Evolutionary conservation across 2,329 filamentous ascomycete species (phyloP).

Genomic region (Rhinocladiella mackenziei): DNA sequence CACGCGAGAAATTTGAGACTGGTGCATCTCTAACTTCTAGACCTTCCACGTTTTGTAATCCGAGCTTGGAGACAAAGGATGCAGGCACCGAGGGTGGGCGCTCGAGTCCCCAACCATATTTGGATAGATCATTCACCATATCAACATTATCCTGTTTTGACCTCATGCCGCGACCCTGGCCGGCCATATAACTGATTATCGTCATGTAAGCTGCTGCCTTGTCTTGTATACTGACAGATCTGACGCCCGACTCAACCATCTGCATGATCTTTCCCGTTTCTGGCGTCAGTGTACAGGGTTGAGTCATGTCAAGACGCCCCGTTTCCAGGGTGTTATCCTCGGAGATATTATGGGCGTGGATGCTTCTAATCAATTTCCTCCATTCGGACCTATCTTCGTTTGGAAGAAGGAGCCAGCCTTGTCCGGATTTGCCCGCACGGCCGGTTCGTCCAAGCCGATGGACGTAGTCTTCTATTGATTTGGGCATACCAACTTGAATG

Average conservation of each 20-base stretch:
- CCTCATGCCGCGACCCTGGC: too few relatives aligned
- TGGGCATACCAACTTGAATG: conserved; percentile 49
- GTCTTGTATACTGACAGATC: conserved; percentile 26
- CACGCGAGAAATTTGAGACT: not conserved
- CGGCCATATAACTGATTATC: conserved; percentile 18
- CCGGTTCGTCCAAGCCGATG: conserved; percentile 43
- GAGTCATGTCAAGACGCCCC: conserved; percentile 37
- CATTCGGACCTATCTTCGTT: conserved; percentile 47
- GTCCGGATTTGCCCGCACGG: conserved; percentile 53
- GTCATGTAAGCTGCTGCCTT: conserved; percentile 35
- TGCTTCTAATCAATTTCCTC: conserved; percentile 49
- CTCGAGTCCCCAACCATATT: conserved; percentile 47
- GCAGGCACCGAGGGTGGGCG: conserved; percentile 36
- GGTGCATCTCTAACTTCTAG: conserved; percentile 25
- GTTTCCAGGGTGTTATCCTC: conserved; percentile 42
- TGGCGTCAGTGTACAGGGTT: conserved; percentile 30
- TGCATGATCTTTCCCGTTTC: conserved; percentile 29
- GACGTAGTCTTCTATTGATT: conserved; percentile 47
- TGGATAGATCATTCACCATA: conserved; percentile 43
- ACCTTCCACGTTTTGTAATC: conserved; percentile 30
- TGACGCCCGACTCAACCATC: conserved; percentile 43
- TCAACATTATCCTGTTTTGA: conserved; percentile 42
- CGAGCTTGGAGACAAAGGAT: conserved; percentile 32
- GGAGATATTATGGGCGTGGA: conserved; percentile 49
- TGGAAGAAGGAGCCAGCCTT: conserved; percentile 58